phyloP scores from a whole-genome alignment of 2,329 filamentous ascomycete genomes.

The Metarhizium humberi region DNA sequence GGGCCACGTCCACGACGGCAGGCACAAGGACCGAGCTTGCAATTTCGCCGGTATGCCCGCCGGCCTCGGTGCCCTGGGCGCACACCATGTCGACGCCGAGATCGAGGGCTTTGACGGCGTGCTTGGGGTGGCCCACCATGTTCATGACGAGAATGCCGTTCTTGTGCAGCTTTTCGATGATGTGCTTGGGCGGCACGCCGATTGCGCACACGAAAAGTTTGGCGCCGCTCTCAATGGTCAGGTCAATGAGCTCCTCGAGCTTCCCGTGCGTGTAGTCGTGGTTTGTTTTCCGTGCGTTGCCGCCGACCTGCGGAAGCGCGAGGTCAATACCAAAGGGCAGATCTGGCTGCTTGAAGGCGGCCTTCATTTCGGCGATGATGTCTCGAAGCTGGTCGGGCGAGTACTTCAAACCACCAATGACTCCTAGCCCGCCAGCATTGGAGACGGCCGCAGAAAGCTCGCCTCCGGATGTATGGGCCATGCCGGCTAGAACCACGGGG shows the following conservation, averaged over 20 bases:
- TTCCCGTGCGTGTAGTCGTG: constrained; percentile 91
- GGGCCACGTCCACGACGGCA: constrained; percentile 75
- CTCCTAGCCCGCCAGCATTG: constrained; percentile 77
- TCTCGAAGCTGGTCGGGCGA: constrained; percentile 64
- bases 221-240: constrained; percentile 77
- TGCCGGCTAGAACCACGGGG: constrained; percentile 85
- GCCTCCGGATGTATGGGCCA: constrained; percentile 78
- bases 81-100: constrained; percentile 86
- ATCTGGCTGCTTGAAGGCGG: constrained; percentile 52
- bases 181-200: constrained; percentile 66
- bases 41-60: constrained; percentile 85
- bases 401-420: constrained; percentile 63
- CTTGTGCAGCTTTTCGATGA: constrained; percentile 69
- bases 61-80: constrained; percentile 86
- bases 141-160: constrained; percentile 87
- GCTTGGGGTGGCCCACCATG: constrained; percentile 90
- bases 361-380: constrained; percentile 82
- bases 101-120: constrained; percentile 80
- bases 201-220: constrained; percentile 81
- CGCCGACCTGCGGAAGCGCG: constrained; percentile 82
- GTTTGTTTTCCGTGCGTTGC: constrained; percentile 77
- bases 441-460: constrained; percentile 76
- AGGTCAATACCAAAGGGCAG: constrained; percentile 89
- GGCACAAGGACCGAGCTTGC: constrained; percentile 78
- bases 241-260: constrained; percentile 81